Evolutionary conservation across 805 yeast genomes (phyloP), one percentile per base, ranked within the genome.

Genomic region (Wickerhamomyces hampshirensis): DNA sequence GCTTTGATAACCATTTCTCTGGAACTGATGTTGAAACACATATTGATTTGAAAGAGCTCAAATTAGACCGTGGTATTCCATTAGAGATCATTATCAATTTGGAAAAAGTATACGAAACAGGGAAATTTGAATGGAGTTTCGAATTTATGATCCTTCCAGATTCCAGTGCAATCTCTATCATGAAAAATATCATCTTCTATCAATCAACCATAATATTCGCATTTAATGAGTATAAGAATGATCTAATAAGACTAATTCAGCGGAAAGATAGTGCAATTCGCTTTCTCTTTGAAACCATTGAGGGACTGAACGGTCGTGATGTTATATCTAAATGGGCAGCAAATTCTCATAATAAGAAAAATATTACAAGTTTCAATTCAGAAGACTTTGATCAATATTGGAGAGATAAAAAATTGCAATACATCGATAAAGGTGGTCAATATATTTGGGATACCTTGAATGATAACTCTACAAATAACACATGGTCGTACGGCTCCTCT

Each of bases 301-400:
- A 46, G 6, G 57, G 53, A 6, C 16, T 48, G 28, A 42, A 46
- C 31, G 44, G 41, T 2, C 55, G 50, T 12, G 47, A 42, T 18
- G 34, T 50, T 1, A 37, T 62, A 5, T 30, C 45, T 1, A 55
- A 48, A 40, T 60, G 64, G 64, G 64, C 61, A 8, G 65, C 64
- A 6, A 56, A 54, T 7, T 61, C 65, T 1, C 18, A 41, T 4
- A 60, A 62, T 42, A 36, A 47, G 6, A 39, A 44, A 18, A 35
- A 42, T 1, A 33, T 58, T 12, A 38, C 42, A 14, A 34, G 38
- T 12, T 59, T 54, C 28, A 42, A 51, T 9, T 24, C 26, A 3
- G 9, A 17, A 5, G 28, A 18, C 5, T 49, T 44, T 32, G 50
- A 48, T 23, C n/a, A 14, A 0, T 33, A 36, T 5, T 53, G 56